A percentile compares a stretch with the other conserved stretches of the same genome.
Evolutionary conservation across 75 land plant species (phyloP).

Genomic region (Ceratopteris richardii): DNA sequence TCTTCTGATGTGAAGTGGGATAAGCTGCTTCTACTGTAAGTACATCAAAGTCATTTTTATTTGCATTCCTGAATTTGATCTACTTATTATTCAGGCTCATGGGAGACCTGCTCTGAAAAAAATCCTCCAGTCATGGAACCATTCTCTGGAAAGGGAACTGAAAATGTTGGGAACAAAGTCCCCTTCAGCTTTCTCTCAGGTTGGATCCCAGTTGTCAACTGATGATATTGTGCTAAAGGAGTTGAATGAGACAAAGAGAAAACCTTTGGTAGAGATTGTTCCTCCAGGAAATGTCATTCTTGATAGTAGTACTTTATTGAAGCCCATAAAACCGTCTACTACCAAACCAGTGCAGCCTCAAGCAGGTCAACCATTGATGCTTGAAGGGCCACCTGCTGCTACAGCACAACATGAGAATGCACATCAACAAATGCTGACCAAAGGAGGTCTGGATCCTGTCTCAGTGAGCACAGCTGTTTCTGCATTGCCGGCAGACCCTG

Average conservation of each 20-base stretch:
- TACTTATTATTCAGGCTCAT: constrained; percentile 56
- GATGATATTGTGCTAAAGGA: constrained; percentile 62
- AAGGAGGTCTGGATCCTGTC: too few relatives aligned
- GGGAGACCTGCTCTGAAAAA: constrained; percentile 76
- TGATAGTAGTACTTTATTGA: constrained; percentile 24
- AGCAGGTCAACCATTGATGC: constrained; percentile 37
- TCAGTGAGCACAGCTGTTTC: too few relatives aligned
- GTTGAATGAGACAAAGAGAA: constrained; percentile 50
- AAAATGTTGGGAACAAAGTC: constrained; percentile 39
- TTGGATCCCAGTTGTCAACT: constrained; percentile 48
- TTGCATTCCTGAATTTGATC: too few relatives aligned
- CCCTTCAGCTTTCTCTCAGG: constrained; percentile 32
- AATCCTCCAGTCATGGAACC: constrained; percentile 82
- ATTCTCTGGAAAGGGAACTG: constrained; percentile 68
- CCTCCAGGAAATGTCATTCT: constrained; percentile 80
- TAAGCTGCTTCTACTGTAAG: too few relatives aligned
- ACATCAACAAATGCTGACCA: too few relatives aligned
- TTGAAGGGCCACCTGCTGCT: constrained; percentile 36
- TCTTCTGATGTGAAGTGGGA: too few relatives aligned
- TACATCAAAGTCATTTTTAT: too few relatives aligned
- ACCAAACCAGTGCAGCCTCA: constrained; percentile 23
- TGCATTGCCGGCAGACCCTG: too few relatives aligned
- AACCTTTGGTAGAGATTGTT: constrained; percentile 81
- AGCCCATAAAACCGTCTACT: constrained; percentile 28
- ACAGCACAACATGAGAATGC: too few relatives aligned